Base-by-base conservation (phyloP, 257 asterid species). In the Mitragyna speciosa region DNA sequence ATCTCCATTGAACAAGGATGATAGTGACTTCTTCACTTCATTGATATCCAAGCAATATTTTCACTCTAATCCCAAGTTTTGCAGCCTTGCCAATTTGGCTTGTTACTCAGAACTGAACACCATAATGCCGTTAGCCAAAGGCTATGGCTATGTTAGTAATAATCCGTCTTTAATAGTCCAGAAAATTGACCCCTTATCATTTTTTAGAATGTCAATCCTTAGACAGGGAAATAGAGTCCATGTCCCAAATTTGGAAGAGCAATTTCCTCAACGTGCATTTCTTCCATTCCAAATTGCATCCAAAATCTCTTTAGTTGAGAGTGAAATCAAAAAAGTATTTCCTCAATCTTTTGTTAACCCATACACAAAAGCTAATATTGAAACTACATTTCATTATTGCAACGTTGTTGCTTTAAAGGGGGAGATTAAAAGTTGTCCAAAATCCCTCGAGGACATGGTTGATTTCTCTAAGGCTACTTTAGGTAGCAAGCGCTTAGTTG, bases 371-470 rank as follows among this genome's bases (percentile, higher is more conserved):
- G 82, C 77, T 12, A 72, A 87, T 69, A 76, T 84, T 0, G 66
- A 76, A 48, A 70, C 72, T 0, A 66, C 86, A 28, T 70, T 89
- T 36, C 39, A 28, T 0, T 78, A 71, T 69, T 89, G 92, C 77
- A 81, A 43, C 16, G 79, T 86, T 0, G 81, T 86, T 1, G 31
- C 72, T 15, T 41, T 85, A 16, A 41, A 79, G 22, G 92, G 91
- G 6, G 89, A 89, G 76, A 63, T 43, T 10, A 86, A 86, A n/a
- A 67, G 70, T 63, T 89, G 89, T 68, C 74, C 80, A 0, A 87
- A 69, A 36, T 84, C 89, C 26, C 80, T 85, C 0, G 88, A 89
- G 76, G 90, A 85, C 20, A 83, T 87, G 90, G 75, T 89, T 15
- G 71, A n/a, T 1, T 87, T 89, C 75, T 71, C 87, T 7, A 79